Evolutionary conservation across 257 asterid species (phyloP).

Genomic region (Fraxinus americana): DNA sequence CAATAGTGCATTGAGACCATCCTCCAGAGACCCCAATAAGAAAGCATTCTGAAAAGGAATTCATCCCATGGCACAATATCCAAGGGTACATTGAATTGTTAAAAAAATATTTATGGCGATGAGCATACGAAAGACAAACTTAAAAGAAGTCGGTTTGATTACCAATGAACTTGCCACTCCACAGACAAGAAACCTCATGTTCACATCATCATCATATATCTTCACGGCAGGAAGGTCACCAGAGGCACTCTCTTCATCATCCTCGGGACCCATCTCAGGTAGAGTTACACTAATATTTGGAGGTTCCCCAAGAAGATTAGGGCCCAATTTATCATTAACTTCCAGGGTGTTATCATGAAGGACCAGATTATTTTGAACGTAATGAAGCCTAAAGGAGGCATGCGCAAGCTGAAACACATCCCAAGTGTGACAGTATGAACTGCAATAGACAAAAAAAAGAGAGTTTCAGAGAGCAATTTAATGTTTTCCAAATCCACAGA

Average conservation of each 20-base stretch:
- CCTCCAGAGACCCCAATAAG: constrained; percentile 72
- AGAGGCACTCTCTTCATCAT: constrained; percentile 82
- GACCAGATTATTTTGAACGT: constrained; percentile 51
- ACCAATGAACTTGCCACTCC: constrained; percentile 77
- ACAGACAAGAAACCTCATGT: constrained; percentile 81
- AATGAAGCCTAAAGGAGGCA: constrained; percentile 88
- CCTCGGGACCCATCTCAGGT: constrained; percentile 66
- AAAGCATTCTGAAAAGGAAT: constrained; percentile 57
- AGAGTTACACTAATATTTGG: constrained; percentile 63
- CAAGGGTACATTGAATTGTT: constrained; percentile 3
- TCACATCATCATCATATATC: constrained; percentile 85
- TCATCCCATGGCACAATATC: constrained; percentile 11
- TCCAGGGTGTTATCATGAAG: constrained; percentile 45
- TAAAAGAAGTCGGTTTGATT: constrained; percentile 28
- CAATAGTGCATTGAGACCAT: constrained; percentile 85
- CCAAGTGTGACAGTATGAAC: constrained; percentile 93
- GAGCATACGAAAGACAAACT: not conserved
- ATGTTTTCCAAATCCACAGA: not conserved
- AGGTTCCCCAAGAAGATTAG: constrained; percentile 79
- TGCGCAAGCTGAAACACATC: constrained; percentile 93
- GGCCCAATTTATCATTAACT: constrained; percentile 52
- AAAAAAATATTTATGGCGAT: not conserved
- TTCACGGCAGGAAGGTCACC: constrained; percentile 79
- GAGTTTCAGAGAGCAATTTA: constrained; percentile 8
- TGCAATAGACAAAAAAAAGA: constrained; percentile 34